Percentiles rank a stretch among this genome's conserved stretches.
Evolutionary conservation across 148 eudicot genomes (phyloP).

Genomic region (Heliamphora exappendiculata): DNA sequence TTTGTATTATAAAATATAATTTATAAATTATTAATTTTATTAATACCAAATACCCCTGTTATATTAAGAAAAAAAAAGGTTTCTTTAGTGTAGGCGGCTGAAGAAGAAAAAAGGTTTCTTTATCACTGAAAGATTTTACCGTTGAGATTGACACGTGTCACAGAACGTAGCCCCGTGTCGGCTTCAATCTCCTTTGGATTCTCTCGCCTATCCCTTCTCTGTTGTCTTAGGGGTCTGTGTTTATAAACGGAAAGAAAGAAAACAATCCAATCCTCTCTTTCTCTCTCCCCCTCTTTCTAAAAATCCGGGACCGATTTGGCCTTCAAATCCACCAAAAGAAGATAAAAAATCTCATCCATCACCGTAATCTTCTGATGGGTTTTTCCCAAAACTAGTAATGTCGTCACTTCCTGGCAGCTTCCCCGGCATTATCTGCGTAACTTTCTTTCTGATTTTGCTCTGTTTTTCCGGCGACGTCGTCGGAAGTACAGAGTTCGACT

Average conservation of each 20-base stretch:
- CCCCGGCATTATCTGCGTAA: neutral
- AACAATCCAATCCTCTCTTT: neutral
- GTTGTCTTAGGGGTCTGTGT: neutral
- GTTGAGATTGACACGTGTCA: conserved; percentile 44
- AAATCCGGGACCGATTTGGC: neutral
- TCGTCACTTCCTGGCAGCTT: conserved; percentile 17
- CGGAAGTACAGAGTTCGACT: conserved; percentile 50
- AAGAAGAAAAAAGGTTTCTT: too few relatives aligned
- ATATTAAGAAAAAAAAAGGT: too few relatives aligned
- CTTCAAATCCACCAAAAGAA: neutral
- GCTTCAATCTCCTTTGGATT: conserved; percentile 28
- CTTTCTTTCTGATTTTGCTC: neutral
- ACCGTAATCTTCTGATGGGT: neutral
- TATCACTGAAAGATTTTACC: conserved; percentile 34
- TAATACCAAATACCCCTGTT: too few relatives aligned
- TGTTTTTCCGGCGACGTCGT: neutral
- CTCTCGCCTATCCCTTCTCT: conserved; percentile 8
- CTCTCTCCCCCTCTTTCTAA: conserved; percentile 6
- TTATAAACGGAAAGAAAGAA: neutral
- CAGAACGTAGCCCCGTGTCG: conserved; percentile 25
- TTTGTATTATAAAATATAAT: too few relatives aligned
- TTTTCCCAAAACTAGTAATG: conserved; percentile 14
- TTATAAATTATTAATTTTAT: too few relatives aligned
- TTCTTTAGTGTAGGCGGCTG: too few relatives aligned
- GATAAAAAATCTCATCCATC: neutral